These are phyloP conservation scores for Peziza echinospora DNA, from an alignment of 495 filamentous ascomycete species.

Conservation along the genomic window DNA sequence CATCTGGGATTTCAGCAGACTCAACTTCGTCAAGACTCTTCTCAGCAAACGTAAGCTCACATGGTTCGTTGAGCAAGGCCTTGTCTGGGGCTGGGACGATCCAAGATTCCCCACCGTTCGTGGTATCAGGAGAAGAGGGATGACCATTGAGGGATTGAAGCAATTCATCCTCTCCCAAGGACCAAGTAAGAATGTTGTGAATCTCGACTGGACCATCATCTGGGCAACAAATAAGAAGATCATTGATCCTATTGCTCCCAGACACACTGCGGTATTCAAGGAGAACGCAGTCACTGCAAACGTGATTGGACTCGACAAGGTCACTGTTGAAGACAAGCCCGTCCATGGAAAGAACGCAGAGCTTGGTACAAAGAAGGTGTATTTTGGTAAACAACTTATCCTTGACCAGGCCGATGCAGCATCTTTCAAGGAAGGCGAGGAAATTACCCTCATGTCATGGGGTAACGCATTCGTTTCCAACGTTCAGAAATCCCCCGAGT, in stretches of 20 bases:
- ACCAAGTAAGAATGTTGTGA: conserved; percentile 67
- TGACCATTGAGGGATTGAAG: conserved; percentile 70
- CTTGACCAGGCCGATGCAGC: conserved; percentile 75
- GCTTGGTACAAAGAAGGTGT: conserved; percentile 66
- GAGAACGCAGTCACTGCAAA: conserved; percentile 44
- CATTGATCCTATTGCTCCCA: conserved; percentile 69
- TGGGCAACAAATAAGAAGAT: conserved; percentile 94
- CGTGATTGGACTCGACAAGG: conserved; percentile 41
- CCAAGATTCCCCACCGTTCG: conserved; percentile 88
- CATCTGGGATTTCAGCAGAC: conserved; percentile 93
- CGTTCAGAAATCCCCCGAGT: conserved; percentile 34
- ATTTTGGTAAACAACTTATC: conserved; percentile 45
- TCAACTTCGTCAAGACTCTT: conserved; percentile 84
- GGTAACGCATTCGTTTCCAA: conserved; percentile 73
- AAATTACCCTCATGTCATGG: conserved; percentile 92
- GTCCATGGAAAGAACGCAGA: conserved; percentile 73
- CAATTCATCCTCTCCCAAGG: conserved; percentile 90
- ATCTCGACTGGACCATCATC: conserved; percentile 76
- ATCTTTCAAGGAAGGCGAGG: conserved; percentile 61
- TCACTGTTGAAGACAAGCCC: conserved; percentile 51
- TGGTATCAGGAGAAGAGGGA: conserved; percentile 68
- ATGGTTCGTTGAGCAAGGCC: conserved; percentile 67
- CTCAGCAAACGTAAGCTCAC: conserved; percentile 90
- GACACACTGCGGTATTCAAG: conserved; percentile 59
- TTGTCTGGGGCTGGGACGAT: conserved; percentile 86